Base-by-base conservation (phyloP, 495 filamentous ascomycete species). In the Lasiosphaeriaceae sp. region DNA sequence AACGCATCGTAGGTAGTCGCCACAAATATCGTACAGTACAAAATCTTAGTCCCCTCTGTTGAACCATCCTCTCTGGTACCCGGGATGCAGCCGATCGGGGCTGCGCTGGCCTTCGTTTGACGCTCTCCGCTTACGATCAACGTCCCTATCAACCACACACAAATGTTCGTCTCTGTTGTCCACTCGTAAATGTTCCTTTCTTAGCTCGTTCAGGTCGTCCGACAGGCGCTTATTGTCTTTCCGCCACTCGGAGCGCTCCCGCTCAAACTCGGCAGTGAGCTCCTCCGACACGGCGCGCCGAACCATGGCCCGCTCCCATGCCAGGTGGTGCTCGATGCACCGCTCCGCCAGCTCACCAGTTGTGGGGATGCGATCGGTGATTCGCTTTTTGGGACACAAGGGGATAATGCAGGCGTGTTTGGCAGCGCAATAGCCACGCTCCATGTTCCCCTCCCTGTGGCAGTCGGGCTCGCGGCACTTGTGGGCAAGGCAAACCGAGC, bases 341-440 rank as follows among this genome's bases (percentile, higher is more conserved):
- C 23, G 55, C 50, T 58, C 56, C 39, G 39, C 14, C 44, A 35
- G 14, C 50, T 48, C 34, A 12, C 34, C 11, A 14, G 17, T 43
- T 22, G 16, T 22, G 26, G 22, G 21, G 9, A 31, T 17, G 39
- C 39, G 14, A 14, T 14, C 39, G 8, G 5, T 16, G 6, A 50
- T 26, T 21, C 51, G 35, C 23, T 9, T 21, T 20, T 44, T 53
- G 3, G 17, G 39, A 39, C 58, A 61, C 37, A 48, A 39, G 2
- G 29, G 43, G 24, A 35, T 44, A 5, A 61, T 20, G 22, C 58
- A 56, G 11, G 43, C 49, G 29, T 56, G 53, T 12, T 19, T 49
- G 17, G 8, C 35, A 39, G 12, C 44, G 45, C 58, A 60, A 26
- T 45, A 60, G 9, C 39, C 48, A 12, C 26, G 16, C 39, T 47